phyloP scores from a whole-genome alignment of 2,329 filamentous ascomycete genomes.

The Leptographium lundbergii region DNA sequence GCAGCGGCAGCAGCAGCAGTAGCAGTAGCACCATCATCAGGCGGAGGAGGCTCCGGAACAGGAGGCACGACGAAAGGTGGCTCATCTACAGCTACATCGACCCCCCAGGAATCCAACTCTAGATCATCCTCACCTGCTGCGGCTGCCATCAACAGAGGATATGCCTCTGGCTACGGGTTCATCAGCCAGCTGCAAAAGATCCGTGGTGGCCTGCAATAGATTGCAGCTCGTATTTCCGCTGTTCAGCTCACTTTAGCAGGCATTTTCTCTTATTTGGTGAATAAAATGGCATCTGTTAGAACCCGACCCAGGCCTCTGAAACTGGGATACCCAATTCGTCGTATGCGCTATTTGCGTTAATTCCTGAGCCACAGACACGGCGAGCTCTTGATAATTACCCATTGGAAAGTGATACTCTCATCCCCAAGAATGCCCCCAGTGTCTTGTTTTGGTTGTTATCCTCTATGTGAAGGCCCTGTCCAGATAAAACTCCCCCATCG shows the following conservation, averaged over 20 bases:
- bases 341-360: neutral
- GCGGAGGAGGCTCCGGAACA: neutral
- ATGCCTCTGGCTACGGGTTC: constrained; percentile 41
- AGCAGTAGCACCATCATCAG: constrained; percentile 4
- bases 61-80: neutral
- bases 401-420: neutral
- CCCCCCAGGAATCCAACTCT: neutral
- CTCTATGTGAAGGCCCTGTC: neutral
- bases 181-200: constrained; percentile 52
- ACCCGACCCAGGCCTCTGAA: neutral
- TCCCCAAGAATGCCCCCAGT: neutral
- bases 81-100: neutral
- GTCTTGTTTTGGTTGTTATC: neutral
- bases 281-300: neutral
- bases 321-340: too few species aligned
- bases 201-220: constrained; percentile 33
- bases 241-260: neutral
- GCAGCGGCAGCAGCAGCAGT: constrained; percentile 13
- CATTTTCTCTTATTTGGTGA: neutral
- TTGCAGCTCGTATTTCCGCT: neutral
- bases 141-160: constrained; percentile 20
- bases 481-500: neutral
- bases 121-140: neutral
- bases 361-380: neutral
- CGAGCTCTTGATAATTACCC: neutral